Evolutionary conservation across 208 protist species (phyloP).

Genomic region (Phytomonas serpens): DNA sequence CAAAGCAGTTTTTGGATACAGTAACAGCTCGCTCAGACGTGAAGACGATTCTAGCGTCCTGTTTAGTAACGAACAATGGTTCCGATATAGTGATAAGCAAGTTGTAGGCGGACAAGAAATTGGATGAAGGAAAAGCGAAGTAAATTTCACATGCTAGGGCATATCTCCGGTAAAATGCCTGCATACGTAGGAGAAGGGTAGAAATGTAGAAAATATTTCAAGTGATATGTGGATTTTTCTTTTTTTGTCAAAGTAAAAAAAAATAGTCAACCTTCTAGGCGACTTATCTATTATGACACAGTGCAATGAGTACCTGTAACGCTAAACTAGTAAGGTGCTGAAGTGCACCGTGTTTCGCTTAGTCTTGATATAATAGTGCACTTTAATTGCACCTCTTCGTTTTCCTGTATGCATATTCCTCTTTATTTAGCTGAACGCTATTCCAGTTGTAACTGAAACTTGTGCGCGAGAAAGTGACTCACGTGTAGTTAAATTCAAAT

Average conservation of each 20-base stretch:
- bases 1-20: conserved; percentile 66
- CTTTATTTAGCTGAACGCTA: neutral
- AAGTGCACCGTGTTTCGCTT: neutral
- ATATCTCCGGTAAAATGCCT: neutral
- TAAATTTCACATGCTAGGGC: neutral
- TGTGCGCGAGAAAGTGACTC: neutral
- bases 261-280: neutral
- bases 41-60: conserved; percentile 8
- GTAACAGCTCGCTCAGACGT: conserved; percentile 33
- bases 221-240: neutral
- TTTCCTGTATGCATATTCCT: neutral
- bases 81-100: conserved; percentile 5
- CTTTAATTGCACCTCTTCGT: neutral
- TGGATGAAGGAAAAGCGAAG: neutral
- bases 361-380: neutral
- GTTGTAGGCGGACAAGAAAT: neutral
- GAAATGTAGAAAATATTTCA: conserved; percentile 1
- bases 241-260: neutral
- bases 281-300: neutral
- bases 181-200: neutral
- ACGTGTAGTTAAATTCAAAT: neutral
- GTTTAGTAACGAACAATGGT: neutral
- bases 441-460: neutral
- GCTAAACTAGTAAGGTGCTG: neutral
- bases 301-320: neutral